Base-by-base conservation (phyloP, 1,284 basidiomycete genomes). In the Stygiomarasmius scandens region DNA sequence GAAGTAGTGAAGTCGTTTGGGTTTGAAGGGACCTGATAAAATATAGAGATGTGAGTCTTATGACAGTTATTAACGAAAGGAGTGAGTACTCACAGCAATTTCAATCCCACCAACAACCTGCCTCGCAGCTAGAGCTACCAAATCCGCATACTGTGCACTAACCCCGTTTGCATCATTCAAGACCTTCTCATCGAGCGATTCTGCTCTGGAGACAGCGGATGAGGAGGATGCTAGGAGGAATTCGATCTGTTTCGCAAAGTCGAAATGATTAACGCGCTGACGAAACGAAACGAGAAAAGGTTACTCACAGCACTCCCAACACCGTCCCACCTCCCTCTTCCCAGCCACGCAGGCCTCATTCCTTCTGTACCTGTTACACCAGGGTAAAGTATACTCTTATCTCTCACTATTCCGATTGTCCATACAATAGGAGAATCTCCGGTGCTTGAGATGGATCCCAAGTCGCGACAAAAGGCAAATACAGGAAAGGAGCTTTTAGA, bases 91-190 rank as follows among this genome's bases (percentile, higher is more conserved):
- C 24, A 81, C 61, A 9, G 82, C 82, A 61, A 82, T 69, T 56
- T 85, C 83, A 38, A 75, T 74, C 2, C 78, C 78, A 43, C 74
- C 81, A 36, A 84, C 77, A 1, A 77, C 75, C 61, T 85, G 83
- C 16, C 82, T 69, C 34, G 82, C 72, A 0, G 79, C 81, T 6
- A 84, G 66, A 3, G 74, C 73, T 9, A 82, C 79, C 43, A 82
- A 69, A 11, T 72, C 68, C 14, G 76, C 77, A 63, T 85, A 85
- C 52, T 77, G 74, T 6, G 70, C 60, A 2, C 77, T 79, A 55
- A 83, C 77, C 9, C 66, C 68, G 3, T 67, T n/a, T 12, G 53
- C 68, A 2, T 81, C 78, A n/a, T 61, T 66, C 32, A 74, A 64
- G 3, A 85, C 69, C 62, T 79, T 70, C 1, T 69, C 60, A 61